Percentiles rank a stretch among this genome's conserved stretches.
These are phyloP conservation scores for Exobasidium cylindrosporum DNA, from an alignment of 1,284 basidiomycete genomes.

Conservation along the genomic window DNA sequence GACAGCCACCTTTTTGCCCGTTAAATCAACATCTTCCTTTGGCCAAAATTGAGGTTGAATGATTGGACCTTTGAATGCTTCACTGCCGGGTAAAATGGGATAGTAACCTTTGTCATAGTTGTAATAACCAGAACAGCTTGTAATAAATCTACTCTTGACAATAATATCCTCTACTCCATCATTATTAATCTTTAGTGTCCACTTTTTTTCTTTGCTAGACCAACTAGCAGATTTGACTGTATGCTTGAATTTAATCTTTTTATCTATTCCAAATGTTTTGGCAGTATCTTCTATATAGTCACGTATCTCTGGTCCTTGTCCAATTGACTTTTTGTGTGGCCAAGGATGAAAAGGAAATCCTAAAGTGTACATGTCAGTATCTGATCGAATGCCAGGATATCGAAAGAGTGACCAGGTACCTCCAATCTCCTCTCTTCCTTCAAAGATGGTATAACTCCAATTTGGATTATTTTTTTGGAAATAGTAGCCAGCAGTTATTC, in stretches of 20 bases:
- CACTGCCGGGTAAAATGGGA: conserved; percentile 42
- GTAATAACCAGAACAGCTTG: conserved; percentile 49
- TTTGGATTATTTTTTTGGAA: conserved; percentile 21
- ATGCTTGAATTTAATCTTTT: conserved; percentile 33
- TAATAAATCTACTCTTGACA: conserved; percentile 31
- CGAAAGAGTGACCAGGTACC: conserved; percentile 50
- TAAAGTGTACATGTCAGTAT: not conserved
- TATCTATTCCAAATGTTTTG: conserved; percentile 37
- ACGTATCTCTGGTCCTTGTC: conserved; percentile 42
- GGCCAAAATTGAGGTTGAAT: conserved; percentile 51
- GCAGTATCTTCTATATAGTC: conserved; percentile 43
- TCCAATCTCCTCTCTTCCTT: conserved; percentile 23
- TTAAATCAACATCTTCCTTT: conserved; percentile 32
- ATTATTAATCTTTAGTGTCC: conserved; percentile 29
- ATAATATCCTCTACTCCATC: conserved; percentile 20
- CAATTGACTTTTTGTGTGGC: conserved; percentile 23
- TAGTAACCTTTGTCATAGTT: conserved; percentile 39
- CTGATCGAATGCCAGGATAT: conserved; percentile 14
- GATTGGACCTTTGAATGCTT: conserved; percentile 45
- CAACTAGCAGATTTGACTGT: conserved; percentile 32
- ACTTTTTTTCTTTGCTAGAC: conserved; percentile 32
- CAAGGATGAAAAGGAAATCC: not conserved
- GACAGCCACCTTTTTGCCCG: conserved; percentile 47
- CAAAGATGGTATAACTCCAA: not conserved
- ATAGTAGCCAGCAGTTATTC: conserved; percentile 51